Percentiles rank a stretch among this genome's conserved stretches.
Conservation (phyloP, 108 stramenopile genomes). For the Parietichytrium sp. region DNA sequence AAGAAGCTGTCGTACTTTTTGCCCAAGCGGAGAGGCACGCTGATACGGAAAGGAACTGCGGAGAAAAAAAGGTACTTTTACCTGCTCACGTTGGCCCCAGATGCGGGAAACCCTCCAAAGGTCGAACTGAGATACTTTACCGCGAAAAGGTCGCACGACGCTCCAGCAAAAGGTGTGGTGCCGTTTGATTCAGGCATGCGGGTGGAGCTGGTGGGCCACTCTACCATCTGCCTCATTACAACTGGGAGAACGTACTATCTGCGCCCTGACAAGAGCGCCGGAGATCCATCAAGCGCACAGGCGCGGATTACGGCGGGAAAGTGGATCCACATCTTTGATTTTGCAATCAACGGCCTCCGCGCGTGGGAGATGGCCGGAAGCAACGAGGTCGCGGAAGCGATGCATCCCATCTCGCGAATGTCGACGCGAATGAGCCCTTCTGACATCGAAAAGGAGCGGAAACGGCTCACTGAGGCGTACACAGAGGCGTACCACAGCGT, state of each 20-base stretch:
- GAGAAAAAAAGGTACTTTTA: constrained; percentile 30
- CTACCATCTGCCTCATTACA: constrained; percentile 2
- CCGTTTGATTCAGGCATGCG: neutral
- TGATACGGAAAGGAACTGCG: constrained; percentile 12
- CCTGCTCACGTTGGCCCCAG: neutral
- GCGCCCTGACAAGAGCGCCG: constrained; percentile 6
- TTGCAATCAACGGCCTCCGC: constrained; percentile 20
- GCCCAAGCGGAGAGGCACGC: neutral
- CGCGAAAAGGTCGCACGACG: neutral
- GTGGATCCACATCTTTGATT: constrained; percentile 9
- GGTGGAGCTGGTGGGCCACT: constrained; percentile 2
- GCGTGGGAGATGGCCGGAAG: neutral
- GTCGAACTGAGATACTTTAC: constrained; percentile 14
- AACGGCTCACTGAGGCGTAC: too few species aligned
- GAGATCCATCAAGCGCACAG: neutral
- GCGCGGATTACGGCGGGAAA: constrained; percentile 30
- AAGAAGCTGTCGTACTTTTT: too few species aligned
- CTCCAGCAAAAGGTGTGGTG: neutral
- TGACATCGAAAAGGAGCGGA: too few species aligned
- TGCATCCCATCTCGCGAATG: neutral
- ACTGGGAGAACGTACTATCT: constrained; percentile 1
- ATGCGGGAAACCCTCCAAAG: neutral
- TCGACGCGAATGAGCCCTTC: neutral
- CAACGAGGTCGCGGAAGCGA: neutral
- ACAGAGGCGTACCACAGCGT: too few species aligned